phyloP scores from a whole-genome alignment of 176 grass and related monocot genomes.

The Thalia dealbata region DNA sequence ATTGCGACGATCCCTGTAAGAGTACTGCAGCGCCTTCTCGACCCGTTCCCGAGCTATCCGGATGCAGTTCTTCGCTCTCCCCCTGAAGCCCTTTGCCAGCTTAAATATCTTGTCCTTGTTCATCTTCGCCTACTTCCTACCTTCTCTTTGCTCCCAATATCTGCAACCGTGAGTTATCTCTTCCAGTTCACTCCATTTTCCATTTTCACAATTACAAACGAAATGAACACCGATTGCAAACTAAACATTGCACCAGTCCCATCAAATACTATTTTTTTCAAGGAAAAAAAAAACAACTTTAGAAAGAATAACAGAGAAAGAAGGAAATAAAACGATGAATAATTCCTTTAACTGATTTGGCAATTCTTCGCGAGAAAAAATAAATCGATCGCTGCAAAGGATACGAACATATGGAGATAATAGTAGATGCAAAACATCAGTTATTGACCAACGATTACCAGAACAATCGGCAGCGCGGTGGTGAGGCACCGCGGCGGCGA shows the following conservation, averaged over 20 bases:
- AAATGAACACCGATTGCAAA: not conserved
- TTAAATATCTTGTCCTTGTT: constrained; percentile 93
- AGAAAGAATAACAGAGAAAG: not conserved
- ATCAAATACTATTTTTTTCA: not conserved
- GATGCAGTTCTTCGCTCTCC: constrained; percentile 91
- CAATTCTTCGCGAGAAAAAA: not conserved
- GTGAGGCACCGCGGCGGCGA: too few relatives aligned
- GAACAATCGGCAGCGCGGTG: not conserved
- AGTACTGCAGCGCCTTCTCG: constrained; percentile 93
- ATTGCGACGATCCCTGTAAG: constrained; percentile 82
- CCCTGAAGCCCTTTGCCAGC: constrained; percentile 92
- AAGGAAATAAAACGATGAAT: not conserved
- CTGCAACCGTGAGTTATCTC: not conserved
- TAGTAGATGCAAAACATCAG: not conserved
- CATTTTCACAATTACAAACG: not conserved
- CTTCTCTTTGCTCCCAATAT: not conserved
- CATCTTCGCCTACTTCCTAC: constrained; percentile 26
- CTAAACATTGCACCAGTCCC: not conserved
- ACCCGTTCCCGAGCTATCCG: constrained; percentile 85
- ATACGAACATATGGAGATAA: not conserved
- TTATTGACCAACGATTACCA: not conserved
- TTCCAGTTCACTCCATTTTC: not conserved
- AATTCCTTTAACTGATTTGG: not conserved
- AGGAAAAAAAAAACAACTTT: not conserved
- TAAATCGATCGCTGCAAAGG: too few relatives aligned